A percentile compares a stretch with the other conserved stretches of the same genome.
These are phyloP conservation scores for Leccinum rimulosum DNA, from an alignment of 768 basidiomycete species.

Conservation along the genomic window DNA sequence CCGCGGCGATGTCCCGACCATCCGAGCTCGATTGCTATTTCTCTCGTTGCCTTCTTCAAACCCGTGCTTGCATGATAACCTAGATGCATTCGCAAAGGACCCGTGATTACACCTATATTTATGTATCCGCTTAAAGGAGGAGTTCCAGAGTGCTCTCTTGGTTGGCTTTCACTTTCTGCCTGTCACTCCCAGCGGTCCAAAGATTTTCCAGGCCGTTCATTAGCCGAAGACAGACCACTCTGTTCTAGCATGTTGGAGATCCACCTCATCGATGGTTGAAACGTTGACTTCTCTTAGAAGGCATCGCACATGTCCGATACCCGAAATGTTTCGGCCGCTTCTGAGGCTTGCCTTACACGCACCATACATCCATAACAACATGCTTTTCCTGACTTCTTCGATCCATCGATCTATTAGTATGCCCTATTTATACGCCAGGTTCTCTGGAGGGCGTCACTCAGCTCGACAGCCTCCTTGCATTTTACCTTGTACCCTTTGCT, in stretches of 20 bases:
- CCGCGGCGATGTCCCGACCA: not conserved
- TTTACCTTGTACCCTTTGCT: not conserved
- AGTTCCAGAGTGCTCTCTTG: not conserved
- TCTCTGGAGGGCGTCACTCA: not conserved
- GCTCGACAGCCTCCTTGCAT: not conserved
- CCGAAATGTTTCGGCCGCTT: not conserved
- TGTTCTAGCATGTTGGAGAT: not conserved
- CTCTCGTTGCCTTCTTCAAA: not conserved
- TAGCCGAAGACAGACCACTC: not conserved
- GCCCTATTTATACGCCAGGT: conserved; percentile 15
- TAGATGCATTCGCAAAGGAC: not conserved
- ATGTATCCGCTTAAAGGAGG: not conserved
- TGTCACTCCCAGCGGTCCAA: not conserved
- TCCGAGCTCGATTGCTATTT: not conserved
- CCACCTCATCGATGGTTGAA: not conserved
- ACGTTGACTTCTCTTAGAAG: not conserved
- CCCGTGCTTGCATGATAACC: not conserved
- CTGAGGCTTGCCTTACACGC: not conserved
- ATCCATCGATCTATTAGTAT: conserved; percentile 2
- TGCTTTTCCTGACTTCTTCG: conserved; percentile 1
- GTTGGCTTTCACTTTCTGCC: not conserved
- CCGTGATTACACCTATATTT: not conserved
- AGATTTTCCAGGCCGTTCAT: not conserved
- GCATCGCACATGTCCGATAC: not conserved
- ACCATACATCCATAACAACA: not conserved